Conservation (phyloP, 768 basidiomycete species). For the Xerocomus potaroensis region DNA sequence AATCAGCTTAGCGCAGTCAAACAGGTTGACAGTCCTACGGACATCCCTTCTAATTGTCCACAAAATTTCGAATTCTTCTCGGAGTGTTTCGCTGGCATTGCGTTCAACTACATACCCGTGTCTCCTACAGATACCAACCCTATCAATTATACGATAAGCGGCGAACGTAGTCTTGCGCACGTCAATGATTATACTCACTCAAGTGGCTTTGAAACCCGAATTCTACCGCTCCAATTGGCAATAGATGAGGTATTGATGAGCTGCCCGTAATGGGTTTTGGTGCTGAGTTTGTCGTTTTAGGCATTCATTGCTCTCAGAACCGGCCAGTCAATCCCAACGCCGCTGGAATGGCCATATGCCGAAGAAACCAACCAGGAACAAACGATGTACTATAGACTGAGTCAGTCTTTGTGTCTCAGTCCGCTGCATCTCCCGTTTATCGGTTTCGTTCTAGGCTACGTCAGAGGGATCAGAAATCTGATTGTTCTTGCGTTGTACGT, state of each 20-base stretch:
- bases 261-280: not conserved
- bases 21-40: slow-evolving; percentile 41
- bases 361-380: slow-evolving; percentile 66
- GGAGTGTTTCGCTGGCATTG: slow-evolving; percentile 63
- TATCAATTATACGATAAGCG: slow-evolving; percentile 66
- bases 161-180: slow-evolving; percentile 58
- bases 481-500: slow-evolving; percentile 66
- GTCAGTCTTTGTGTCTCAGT: slow-evolving; percentile 32
- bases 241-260: slow-evolving; percentile 53
- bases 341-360: slow-evolving; percentile 71
- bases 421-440: not conserved
- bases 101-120: slow-evolving; percentile 55
- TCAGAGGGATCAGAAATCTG: slow-evolving; percentile 56
- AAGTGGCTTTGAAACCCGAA: slow-evolving; percentile 63
- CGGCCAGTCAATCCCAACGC: slow-evolving; percentile 49
- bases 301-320: slow-evolving; percentile 69
- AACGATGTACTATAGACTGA: slow-evolving; percentile 47
- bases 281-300: slow-evolving; percentile 31
- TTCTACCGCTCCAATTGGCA: slow-evolving; percentile 74
- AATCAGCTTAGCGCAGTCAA: slow-evolving; percentile 47
- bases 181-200: slow-evolving; percentile 63
- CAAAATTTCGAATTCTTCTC: slow-evolving; percentile 72
- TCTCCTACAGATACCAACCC: slow-evolving; percentile 28
- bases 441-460: slow-evolving; percentile 43
- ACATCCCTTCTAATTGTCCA: slow-evolving; percentile 57